A percentile compares a stretch with the other conserved stretches of the same genome.
These are phyloP conservation scores for Barnettozyma populi DNA, from an alignment of 805 yeast species.

Conservation along the genomic window DNA sequence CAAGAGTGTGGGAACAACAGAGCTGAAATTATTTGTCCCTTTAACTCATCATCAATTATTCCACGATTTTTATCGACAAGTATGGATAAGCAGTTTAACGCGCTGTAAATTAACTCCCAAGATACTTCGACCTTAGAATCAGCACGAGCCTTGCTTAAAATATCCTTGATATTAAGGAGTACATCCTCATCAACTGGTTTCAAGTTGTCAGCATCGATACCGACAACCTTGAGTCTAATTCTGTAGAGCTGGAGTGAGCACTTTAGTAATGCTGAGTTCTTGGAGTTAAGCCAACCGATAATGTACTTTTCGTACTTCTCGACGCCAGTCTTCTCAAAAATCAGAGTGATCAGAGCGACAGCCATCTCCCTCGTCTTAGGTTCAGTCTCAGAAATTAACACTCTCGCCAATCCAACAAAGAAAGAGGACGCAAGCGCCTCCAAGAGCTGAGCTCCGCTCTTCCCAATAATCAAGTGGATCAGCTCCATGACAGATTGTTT, in stretches of 20 bases:
- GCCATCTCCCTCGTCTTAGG: constrained; percentile 84
- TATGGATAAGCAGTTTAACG: constrained; percentile 46
- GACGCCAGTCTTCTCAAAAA: constrained; percentile 46
- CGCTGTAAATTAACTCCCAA: constrained; percentile 78
- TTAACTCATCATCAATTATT: constrained; percentile 29
- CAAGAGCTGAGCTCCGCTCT: constrained; percentile 55
- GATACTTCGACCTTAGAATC: constrained; percentile 39
- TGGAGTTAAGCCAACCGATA: constrained; percentile 55
- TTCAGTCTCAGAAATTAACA: constrained; percentile 71
- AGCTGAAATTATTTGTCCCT: constrained; percentile 39
- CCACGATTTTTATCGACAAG: constrained; percentile 31
- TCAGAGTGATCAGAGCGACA: constrained; percentile 46
- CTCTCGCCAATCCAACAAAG: constrained; percentile 76
- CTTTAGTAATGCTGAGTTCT: constrained; percentile 48
- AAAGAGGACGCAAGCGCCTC: constrained; percentile 65
- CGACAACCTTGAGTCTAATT: constrained; percentile 42
- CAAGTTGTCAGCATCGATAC: constrained; percentile 28
- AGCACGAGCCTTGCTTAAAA: constrained; percentile 30
- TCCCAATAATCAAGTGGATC: constrained; percentile 61
- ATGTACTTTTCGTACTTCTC: constrained; percentile 33
- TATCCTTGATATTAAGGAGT: constrained; percentile 28
- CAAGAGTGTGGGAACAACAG: constrained; percentile 86
- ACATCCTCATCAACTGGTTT: constrained; percentile 40
- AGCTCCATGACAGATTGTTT: constrained; percentile 88
- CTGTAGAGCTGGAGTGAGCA: constrained; percentile 75